These are phyloP conservation scores for Brassica cretica DNA, from an alignment of 345 rosid genomes.

Conservation along the genomic window DNA sequence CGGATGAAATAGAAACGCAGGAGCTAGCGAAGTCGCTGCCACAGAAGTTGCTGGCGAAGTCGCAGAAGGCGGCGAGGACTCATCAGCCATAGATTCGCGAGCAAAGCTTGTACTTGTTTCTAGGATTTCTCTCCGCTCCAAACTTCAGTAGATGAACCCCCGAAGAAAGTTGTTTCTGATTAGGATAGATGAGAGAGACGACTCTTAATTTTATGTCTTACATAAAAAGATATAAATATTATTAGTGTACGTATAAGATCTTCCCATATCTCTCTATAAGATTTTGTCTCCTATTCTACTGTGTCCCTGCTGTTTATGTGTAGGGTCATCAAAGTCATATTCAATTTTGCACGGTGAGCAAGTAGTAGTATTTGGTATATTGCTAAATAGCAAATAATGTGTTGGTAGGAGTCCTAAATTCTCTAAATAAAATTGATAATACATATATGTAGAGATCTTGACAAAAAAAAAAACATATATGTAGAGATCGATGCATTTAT, in stretches of 20 bases:
- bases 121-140: too few species aligned
- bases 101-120: too few species aligned
- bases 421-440: neutral
- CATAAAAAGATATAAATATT: neutral
- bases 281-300: neutral
- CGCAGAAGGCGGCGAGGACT: too few species aligned
- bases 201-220: too few species aligned
- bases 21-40: neutral
- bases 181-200: too few species aligned
- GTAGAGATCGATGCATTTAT: neutral
- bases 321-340: neutral
- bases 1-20: neutral
- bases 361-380: neutral
- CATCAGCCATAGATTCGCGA: too few species aligned
- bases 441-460: neutral
- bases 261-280: neutral
- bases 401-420: neutral
- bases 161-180: too few species aligned
- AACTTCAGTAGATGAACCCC: too few species aligned
- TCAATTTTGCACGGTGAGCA: neutral
- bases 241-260: neutral
- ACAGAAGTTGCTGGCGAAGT: neutral
- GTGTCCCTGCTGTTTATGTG: neutral
- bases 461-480: neutral
- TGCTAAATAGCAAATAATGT: neutral